phyloP scores from a whole-genome alignment of 306 rosid genomes.

The Quercus alba region DNA sequence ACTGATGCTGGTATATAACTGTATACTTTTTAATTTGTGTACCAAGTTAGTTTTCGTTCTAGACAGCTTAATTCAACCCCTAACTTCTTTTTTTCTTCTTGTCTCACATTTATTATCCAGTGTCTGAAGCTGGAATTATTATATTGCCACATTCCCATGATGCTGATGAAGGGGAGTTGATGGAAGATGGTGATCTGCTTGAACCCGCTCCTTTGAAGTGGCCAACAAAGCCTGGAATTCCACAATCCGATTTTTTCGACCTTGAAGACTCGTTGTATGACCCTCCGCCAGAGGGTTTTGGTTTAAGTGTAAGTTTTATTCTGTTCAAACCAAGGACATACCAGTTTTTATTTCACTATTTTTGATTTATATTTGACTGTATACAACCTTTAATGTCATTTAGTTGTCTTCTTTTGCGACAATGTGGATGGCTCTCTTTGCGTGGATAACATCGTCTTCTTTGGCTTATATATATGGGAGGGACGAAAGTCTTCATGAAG shows the following conservation, averaged over 20 bases:
- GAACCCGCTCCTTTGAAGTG: conserved; percentile 54
- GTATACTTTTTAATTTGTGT: conserved; percentile 10
- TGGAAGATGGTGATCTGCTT: conserved; percentile 35
- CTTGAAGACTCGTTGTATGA: conserved; percentile 81
- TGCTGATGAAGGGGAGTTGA: conserved; percentile 33
- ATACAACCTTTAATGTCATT: conserved; percentile 16
- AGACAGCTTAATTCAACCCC: background rate
- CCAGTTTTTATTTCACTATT: background rate
- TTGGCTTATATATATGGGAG: conserved; percentile 82
- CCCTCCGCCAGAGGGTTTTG: conserved; percentile 82
- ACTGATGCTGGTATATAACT: conserved; percentile 63
- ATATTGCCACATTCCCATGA: conserved; percentile 51
- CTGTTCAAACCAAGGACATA: background rate
- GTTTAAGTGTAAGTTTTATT: conserved; percentile 53
- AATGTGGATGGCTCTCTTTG: conserved; percentile 79
- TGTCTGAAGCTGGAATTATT: conserved; percentile 72
- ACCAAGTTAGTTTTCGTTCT: conserved; percentile 3
- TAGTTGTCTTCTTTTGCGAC: conserved; percentile 93
- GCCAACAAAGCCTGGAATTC: conserved; percentile 62
- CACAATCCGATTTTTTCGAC: conserved; percentile 52
- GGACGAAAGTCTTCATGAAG: conserved; percentile 78
- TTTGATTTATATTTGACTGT: background rate
- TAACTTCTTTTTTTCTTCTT: background rate
- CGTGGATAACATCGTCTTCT: conserved; percentile 79
- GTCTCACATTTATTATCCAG: conserved; percentile 41